Base-by-base conservation (phyloP, 306 rosid species). In the Prinsepia uniflora region DNA sequence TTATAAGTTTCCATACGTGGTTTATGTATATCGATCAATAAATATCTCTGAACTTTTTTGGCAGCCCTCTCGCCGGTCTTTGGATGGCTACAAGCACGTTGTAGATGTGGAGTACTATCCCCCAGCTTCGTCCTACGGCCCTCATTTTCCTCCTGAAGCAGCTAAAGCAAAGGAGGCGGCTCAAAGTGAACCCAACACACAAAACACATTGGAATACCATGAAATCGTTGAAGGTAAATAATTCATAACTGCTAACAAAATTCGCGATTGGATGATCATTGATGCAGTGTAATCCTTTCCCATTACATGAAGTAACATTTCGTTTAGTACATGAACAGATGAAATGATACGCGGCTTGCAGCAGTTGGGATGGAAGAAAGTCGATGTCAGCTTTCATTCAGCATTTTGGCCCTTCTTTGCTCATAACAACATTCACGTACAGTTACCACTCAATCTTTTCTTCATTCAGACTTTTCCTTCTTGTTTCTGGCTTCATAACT, bases 381-480 rank as follows among this genome's bases (percentile, higher is more conserved):
- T 94, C 20, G 97, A 90, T 71, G 96, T 91, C 86, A 94, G 91
- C 88, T 94, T 94, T 77, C 98, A 94, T 71, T 81, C 95, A 8
- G 86, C 97, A 22, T 71, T 81, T 59, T 91, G 86, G 97, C 96
- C 96, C 66, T 90, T 89, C 90, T 94, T 94, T 34, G 98, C 96
- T 57, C 98, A 94, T 74, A 94, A 94, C 89, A 90, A 94, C 89
- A 94, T 94, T 83, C 96, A 90, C 78, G 98, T 94, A 85, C 67
- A 44, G 67, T 54, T 49, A 24, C 46, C 40, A 40, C 43, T 19
- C 45, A 36, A 56, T 41, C 65, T 30, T 77, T 54, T 30, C 36
- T 68, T 73, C 1, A 0, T 30, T 30, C 4, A 24, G 71, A 60
- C 56, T 72, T 71, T 76, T 36, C 34, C 64, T 68, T 42, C 63